phyloP scores from a whole-genome alignment of 2,329 filamentous ascomycete genomes.

The Niveomyces coronatus region DNA sequence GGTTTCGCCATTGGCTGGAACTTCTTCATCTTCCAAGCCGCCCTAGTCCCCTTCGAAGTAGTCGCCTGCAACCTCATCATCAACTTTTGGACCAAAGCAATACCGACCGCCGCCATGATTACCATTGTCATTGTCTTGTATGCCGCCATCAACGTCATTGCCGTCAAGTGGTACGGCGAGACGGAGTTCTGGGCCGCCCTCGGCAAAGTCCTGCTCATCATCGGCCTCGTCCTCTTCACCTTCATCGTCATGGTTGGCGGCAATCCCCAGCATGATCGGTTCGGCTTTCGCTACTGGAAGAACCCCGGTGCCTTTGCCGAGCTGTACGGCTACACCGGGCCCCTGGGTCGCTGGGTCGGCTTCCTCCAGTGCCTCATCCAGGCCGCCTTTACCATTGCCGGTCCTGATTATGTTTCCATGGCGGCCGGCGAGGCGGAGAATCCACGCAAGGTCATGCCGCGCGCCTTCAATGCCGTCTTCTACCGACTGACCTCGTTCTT shows the following conservation, averaged over 20 bases:
- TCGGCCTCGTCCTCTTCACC: slow-evolving; percentile 64
- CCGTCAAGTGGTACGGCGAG: slow-evolving; percentile 66
- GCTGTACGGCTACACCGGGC: slow-evolving; percentile 47
- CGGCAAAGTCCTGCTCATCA: slow-evolving; percentile 61
- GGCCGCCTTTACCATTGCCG: slow-evolving; percentile 57
- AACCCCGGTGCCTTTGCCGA: slow-evolving; percentile 61
- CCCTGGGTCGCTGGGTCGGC: slow-evolving; percentile 62
- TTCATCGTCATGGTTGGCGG: slow-evolving; percentile 77
- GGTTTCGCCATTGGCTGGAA: slow-evolving; percentile 66
- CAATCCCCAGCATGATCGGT: slow-evolving; percentile 61
- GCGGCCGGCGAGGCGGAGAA: slow-evolving; percentile 65
- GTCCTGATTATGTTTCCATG: slow-evolving; percentile 57
- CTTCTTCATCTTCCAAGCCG: slow-evolving; percentile 61
- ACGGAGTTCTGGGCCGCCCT: slow-evolving; percentile 67
- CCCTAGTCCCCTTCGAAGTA: slow-evolving; percentile 57
- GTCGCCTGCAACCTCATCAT: slow-evolving; percentile 55
- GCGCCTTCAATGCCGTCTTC: slow-evolving; percentile 69
- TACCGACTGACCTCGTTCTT: slow-evolving; percentile 70
- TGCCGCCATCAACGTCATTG: slow-evolving; percentile 56
- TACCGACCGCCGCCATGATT: slow-evolving; percentile 52
- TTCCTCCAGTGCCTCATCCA: slow-evolving; percentile 67
- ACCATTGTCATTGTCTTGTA: slow-evolving; percentile 39
- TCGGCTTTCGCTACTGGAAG: slow-evolving; percentile 60
- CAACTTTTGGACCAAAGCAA: slow-evolving; percentile 50
- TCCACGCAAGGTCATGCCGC: slow-evolving; percentile 58